These are phyloP conservation scores for Sparassis latifolia DNA, from an alignment of 1,284 basidiomycete species.

Conservation along the genomic window DNA sequence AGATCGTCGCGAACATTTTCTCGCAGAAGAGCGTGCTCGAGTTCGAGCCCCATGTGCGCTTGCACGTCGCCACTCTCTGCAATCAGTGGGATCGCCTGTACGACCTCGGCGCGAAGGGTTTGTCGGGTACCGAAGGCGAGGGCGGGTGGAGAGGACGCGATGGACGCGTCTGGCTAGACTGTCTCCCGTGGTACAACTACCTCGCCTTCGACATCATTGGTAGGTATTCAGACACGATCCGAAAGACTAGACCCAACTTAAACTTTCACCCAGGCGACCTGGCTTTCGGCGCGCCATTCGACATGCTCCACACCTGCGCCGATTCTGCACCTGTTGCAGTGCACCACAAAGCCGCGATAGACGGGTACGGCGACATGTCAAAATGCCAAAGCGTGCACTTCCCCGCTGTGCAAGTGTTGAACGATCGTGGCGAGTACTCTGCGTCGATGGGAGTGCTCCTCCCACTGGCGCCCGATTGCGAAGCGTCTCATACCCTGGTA, in stretches of 20 bases:
- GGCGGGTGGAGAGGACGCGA: constrained; percentile 56
- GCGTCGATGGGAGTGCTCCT: constrained; percentile 79
- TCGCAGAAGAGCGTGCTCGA: constrained; percentile 78
- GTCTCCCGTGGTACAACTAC: constrained; percentile 71
- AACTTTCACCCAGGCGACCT: constrained; percentile 49
- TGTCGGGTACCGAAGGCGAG: constrained; percentile 55
- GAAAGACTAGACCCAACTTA: background rate
- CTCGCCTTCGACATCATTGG: constrained; percentile 87
- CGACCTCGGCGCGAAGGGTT: constrained; percentile 46
- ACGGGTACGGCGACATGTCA: constrained; percentile 39
- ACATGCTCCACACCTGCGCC: constrained; percentile 75
- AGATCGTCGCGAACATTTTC: constrained; percentile 85
- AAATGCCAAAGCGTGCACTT: constrained; percentile 46
- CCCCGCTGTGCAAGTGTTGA: constrained; percentile 82
- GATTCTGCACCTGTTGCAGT: constrained; percentile 66
- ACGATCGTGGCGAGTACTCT: constrained; percentile 84
- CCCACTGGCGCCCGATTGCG: constrained; percentile 63
- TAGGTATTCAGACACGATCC: constrained; percentile 9
- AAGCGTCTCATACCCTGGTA: constrained; percentile 70
- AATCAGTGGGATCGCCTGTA: constrained; percentile 80
- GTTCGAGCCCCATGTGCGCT: constrained; percentile 72
- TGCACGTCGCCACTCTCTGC: constrained; percentile 57
- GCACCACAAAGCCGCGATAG: constrained; percentile 44
- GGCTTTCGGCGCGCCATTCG: constrained; percentile 84
- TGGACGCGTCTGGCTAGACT: constrained; percentile 68